Conservation (phyloP, 2,329 filamentous ascomycete species). For the Amauroascus verrucosus region DNA sequence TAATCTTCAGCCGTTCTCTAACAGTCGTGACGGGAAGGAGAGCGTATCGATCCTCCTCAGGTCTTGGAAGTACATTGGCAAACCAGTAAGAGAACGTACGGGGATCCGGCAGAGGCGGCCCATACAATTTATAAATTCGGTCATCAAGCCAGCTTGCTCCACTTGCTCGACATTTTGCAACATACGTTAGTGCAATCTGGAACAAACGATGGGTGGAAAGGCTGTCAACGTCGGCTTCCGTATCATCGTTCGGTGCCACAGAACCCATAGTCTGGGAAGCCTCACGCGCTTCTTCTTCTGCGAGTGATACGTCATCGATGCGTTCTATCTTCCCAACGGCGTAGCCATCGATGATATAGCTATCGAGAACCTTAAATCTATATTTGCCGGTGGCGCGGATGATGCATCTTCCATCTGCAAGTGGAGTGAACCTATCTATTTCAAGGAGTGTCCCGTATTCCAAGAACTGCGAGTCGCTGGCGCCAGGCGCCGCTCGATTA, state of each 20-base stretch:
- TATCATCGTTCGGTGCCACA: conserved; percentile 4
- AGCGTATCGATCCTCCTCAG: conserved; percentile 67
- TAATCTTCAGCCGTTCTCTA: conserved; percentile 70
- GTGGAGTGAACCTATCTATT: conserved; percentile 61
- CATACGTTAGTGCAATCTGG: conserved; percentile 54
- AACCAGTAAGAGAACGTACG: conserved; percentile 84
- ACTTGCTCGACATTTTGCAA: conserved; percentile 55
- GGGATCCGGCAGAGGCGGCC: conserved; percentile 65
- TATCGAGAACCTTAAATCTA: conserved; percentile 59
- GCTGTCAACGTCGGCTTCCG: conserved; percentile 16
- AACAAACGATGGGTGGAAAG: conserved; percentile 45
- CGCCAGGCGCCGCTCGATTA: conserved; percentile 44
- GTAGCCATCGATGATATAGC: conserved; percentile 63
- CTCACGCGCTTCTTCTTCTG: conserved; percentile 69
- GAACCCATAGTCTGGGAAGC: conserved; percentile 49
- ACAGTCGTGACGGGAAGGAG: conserved; percentile 65
- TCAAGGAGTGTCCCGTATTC: conserved; percentile 69
- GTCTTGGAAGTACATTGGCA: conserved; percentile 66
- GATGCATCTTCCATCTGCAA: conserved; percentile 70
- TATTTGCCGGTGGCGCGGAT: conserved; percentile 68
- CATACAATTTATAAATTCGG: conserved; percentile 62
- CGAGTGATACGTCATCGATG: conserved; percentile 69
- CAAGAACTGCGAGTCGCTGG: conserved; percentile 49
- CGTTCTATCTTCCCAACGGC: conserved; percentile 63
- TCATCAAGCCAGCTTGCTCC: conserved; percentile 66